Base-by-base conservation (phyloP, 192 early-diverging fungal species). In the Mycoemilia scoparia region DNA sequence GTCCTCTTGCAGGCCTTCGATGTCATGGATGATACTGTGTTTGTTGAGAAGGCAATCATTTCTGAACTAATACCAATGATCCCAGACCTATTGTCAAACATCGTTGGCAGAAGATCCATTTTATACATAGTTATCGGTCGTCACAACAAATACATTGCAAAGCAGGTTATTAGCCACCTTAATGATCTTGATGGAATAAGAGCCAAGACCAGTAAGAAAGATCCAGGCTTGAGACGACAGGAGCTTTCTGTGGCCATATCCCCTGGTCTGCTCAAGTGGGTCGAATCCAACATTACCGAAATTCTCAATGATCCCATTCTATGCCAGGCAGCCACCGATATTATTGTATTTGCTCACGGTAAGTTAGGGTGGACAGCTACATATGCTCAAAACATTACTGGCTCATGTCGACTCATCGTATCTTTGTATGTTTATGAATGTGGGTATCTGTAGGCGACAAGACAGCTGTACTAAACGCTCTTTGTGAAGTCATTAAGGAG, bases 11-110 rank as follows among this genome's bases (percentile, higher is more conserved):
- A 71, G 34, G 58, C 77, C 24, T 74, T 91, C 48, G 87, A 92
- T 53, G 76, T 74, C 38, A 68, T 90, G 11, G 91, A 96, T 55
- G 91, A 96, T 56, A 96, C 89, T 8, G 82, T 88, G 17, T 57
- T 88, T 20, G 55, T 86, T 27, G 45, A 54, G 34, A 91, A 89
- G 47, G 54, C 75, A 16, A 65, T 96, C 36, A 40, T 96, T 32
- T 46, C 57, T 32, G 71, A 68, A 44, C 22, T 62, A 41, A 20
- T 49, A 42, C 36, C 44, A 27, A 20, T 35, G 29, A 22, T 37
- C 21, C 46, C 46, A 16, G 72, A 79, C 32, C 64, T 87, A 36
- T 33, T 75, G 40, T 48, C 57, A 32, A 69, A 90, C 58, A 74
- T 77, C 52, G 82, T 69, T 45, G 87, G 74, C 12, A 70, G 76